These are phyloP conservation scores for Hemileccinum rubropunctum DNA, from an alignment of 768 basidiomycete genomes.

Conservation along the genomic window DNA sequence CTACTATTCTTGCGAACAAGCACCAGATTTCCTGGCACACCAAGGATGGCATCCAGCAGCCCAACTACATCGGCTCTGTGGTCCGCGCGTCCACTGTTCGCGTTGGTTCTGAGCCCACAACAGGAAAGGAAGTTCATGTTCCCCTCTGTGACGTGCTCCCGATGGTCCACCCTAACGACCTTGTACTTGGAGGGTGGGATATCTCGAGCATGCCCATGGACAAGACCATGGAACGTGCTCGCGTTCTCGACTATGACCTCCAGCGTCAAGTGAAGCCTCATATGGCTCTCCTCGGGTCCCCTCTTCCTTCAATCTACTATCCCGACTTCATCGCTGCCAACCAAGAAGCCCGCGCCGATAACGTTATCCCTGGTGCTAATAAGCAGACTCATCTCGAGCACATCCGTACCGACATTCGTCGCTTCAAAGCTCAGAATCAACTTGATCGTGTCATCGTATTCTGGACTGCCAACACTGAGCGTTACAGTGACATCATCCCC, in stretches of 20 bases:
- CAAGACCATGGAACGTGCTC: slow-evolving; percentile 88
- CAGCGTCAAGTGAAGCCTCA: slow-evolving; percentile 91
- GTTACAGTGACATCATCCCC: slow-evolving; percentile 91
- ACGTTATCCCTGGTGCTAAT: slow-evolving; percentile 79
- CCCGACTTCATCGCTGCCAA: slow-evolving; percentile 98
- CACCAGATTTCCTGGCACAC: slow-evolving; percentile 95
- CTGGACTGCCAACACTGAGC: slow-evolving; percentile 99
- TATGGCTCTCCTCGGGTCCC: slow-evolving; percentile 76
- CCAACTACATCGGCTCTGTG: slow-evolving; percentile 97
- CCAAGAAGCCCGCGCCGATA: slow-evolving; percentile 95
- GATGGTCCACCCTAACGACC: slow-evolving; percentile 98
- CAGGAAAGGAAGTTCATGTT: slow-evolving; percentile 88
- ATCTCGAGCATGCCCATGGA: slow-evolving; percentile 86
- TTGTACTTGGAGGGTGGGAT: slow-evolving; percentile 98
- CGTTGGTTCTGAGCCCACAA: slow-evolving; percentile 75
- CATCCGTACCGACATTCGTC: slow-evolving; percentile 89
- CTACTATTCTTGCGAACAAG: slow-evolving; percentile 93
- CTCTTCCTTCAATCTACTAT: slow-evolving; percentile 94
- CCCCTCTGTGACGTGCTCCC: slow-evolving; percentile 92
- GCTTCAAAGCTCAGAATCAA: slow-evolving; percentile 79
- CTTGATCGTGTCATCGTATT: slow-evolving; percentile 91
- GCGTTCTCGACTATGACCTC: slow-evolving; percentile 94
- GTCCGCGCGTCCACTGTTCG: slow-evolving; percentile 94
- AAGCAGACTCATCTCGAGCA: slow-evolving; percentile 92
- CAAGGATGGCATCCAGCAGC: slow-evolving; percentile 86